These are phyloP conservation scores for Tetrahymena thermophila DNA, from an alignment of 73 alveolate genomes.

Conservation along the genomic window DNA sequence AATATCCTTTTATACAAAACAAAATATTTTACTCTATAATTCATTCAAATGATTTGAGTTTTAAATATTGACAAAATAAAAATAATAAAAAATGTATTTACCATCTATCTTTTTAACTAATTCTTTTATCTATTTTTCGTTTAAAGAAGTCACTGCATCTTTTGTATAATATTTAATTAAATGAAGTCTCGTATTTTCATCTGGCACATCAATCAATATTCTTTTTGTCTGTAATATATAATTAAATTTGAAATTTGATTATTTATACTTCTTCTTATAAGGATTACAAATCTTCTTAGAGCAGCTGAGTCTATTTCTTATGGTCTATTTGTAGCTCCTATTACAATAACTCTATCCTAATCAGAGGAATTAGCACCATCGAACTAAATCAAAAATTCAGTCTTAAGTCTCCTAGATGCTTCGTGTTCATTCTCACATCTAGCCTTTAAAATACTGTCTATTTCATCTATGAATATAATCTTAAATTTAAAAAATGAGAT, in stretches of 20 bases:
- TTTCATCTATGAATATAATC: conserved; percentile 98
- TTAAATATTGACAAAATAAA: background rate
- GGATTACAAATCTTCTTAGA: conserved; percentile 29
- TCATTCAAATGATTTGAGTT: too few relatives aligned
- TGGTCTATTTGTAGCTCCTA: conserved; percentile 50
- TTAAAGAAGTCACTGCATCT: background rate
- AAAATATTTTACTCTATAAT: background rate
- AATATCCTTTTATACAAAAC: conserved; percentile 2
- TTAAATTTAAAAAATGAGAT: background rate
- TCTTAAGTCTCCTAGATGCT: conserved; percentile 91
- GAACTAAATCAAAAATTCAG: conserved; percentile 92
- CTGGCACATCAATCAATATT: conserved; percentile 33
- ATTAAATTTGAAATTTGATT: too few relatives aligned
- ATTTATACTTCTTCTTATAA: background rate
- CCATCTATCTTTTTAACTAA: conserved; percentile 16
- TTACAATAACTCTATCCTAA: conserved; percentile 72
- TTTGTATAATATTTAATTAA: background rate
- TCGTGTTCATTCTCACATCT: conserved; percentile 94
- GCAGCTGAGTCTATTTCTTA: conserved; percentile 41
- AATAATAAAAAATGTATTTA: background rate
- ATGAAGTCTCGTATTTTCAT: conserved; percentile 8
- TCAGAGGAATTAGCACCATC: conserved; percentile 86
- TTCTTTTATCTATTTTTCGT: background rate
- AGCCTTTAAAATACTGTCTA: conserved; percentile 89
- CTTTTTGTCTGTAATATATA: background rate